phyloP scores from a whole-genome alignment of 1,284 basidiomycete species.

The Ceratobasidium sp. region DNA sequence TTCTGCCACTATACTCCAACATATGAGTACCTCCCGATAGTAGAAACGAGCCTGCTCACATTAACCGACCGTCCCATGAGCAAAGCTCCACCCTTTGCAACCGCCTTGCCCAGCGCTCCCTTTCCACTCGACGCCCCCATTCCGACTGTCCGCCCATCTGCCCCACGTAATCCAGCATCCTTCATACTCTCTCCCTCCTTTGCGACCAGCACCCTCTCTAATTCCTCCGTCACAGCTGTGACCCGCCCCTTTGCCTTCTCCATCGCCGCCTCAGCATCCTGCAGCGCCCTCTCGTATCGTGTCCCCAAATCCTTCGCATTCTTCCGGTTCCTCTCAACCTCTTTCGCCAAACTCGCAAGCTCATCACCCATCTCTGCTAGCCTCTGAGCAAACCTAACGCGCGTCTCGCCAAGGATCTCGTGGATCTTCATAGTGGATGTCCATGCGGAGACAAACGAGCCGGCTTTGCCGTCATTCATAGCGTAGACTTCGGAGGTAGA shows the following conservation, averaged over 20 bases:
- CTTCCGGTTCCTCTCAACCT: constrained; percentile 95
- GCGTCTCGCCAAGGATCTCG: constrained; percentile 88
- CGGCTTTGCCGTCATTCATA: constrained; percentile 91
- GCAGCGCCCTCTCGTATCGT: constrained; percentile 86
- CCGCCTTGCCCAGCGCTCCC: constrained; percentile 83
- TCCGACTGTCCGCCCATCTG: constrained; percentile 55
- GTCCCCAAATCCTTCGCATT: constrained; percentile 88
- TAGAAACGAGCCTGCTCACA: constrained; percentile 58
- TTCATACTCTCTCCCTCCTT: constrained; percentile 93
- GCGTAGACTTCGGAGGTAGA: constrained; percentile 84
- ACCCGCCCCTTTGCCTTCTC: constrained; percentile 91
- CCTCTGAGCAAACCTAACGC: constrained; percentile 84
- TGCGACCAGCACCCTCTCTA: constrained; percentile 91
- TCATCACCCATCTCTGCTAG: constrained; percentile 97
- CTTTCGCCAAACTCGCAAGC: constrained; percentile 82
- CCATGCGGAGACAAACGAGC: constrained; percentile 94
- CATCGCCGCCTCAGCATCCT: constrained; percentile 87
- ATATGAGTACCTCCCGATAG: background rate
- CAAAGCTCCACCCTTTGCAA: constrained; percentile 88
- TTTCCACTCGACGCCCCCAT: constrained; percentile 71
- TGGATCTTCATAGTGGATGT: constrained; percentile 87
- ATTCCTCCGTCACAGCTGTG: constrained; percentile 91
- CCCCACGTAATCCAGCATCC: constrained; percentile 74
- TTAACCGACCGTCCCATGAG: constrained; percentile 95
- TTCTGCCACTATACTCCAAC: constrained; percentile 72